A percentile compares a stretch with the other conserved stretches of the same genome.
phyloP scores from a whole-genome alignment of 768 basidiomycete species.

The Cystofilobasidium capitatum region DNA sequence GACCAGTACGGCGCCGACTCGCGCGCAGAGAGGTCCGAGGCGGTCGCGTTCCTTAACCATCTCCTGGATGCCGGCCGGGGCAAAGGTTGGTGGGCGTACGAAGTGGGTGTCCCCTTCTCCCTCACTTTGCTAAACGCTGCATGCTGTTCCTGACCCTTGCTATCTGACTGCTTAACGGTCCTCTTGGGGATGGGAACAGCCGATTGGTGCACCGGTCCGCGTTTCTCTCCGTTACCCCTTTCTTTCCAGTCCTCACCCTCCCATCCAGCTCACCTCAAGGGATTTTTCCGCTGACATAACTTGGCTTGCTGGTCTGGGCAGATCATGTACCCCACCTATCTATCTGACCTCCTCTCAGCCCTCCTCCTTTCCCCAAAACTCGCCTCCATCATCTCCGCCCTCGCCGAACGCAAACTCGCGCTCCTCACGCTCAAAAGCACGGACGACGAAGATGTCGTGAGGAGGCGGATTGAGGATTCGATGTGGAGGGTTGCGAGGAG shows the following conservation, averaged over 20 bases:
- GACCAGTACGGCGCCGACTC: constrained; percentile 1
- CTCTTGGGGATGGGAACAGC: neutral
- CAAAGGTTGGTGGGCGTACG: constrained; percentile 12
- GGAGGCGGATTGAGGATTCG: neutral
- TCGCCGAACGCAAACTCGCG: constrained; percentile 10
- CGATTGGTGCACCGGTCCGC: constrained; percentile 12
- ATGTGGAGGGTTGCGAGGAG: constrained; percentile 7
- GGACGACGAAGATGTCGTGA: neutral
- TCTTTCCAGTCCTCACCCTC: neutral
- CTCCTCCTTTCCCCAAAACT: constrained; percentile 6
- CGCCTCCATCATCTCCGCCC: neutral
- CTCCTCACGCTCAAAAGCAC: neutral
- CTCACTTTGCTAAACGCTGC: neutral
- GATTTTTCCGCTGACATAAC: too few species aligned
- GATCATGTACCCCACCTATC: constrained; percentile 15
- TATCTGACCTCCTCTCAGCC: neutral
- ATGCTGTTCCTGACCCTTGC: neutral
- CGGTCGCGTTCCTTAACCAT: constrained; percentile 7
- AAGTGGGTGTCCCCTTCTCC: neutral
- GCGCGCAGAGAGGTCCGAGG: constrained; percentile 4
- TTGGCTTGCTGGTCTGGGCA: neutral
- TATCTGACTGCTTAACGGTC: neutral
- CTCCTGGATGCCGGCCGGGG: constrained; percentile 11
- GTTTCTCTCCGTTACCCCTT: neutral
- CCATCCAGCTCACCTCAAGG: too few species aligned